Percentiles rank a stretch among this genome's conserved stretches.
Conservation (phyloP, 2,329 filamentous ascomycete species). For the Ophiobolus disseminans region DNA sequence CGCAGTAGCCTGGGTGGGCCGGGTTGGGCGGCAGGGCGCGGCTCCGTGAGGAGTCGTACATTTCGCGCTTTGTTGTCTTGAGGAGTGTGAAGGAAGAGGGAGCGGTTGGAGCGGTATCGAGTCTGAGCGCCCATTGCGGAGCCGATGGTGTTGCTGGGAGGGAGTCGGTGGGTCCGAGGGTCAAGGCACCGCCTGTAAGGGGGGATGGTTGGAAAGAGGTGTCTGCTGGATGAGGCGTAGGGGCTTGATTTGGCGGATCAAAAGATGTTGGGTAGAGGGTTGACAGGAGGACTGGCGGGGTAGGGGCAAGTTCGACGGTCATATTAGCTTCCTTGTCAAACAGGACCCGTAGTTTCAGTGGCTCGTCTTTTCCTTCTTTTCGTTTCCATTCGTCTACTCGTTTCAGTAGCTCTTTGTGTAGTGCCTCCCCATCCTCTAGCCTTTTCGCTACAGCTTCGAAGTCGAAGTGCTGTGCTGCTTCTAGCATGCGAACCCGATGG, state of each 20-base stretch:
- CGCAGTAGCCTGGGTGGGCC: constrained; percentile 52
- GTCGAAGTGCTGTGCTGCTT: constrained; percentile 59
- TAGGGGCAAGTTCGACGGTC: constrained; percentile 48
- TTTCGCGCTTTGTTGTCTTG: constrained; percentile 79
- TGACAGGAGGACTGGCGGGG: constrained; percentile 53
- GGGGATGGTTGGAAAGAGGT: constrained; percentile 43
- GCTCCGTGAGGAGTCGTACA: constrained; percentile 74
- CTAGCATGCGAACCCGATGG: constrained; percentile 80
- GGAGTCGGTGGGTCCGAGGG: constrained; percentile 38
- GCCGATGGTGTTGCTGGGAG: constrained; percentile 30
- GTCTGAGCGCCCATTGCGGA: constrained; percentile 56
- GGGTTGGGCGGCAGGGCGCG: constrained; percentile 62
- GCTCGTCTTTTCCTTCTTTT: constrained; percentile 26
- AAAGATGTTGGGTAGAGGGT: constrained; percentile 67
- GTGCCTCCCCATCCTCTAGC: constrained; percentile 43
- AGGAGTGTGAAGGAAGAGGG: constrained; percentile 75
- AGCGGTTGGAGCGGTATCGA: constrained; percentile 61
- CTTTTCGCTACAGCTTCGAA: constrained; percentile 50
- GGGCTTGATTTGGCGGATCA: constrained; percentile 52
- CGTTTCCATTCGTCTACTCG: constrained; percentile 39
- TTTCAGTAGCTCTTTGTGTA: constrained; percentile 41
- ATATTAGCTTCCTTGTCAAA: constrained; percentile 52
- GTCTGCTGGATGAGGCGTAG: constrained; percentile 28
- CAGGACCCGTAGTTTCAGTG: constrained; percentile 60
- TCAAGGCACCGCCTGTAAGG: constrained; percentile 45